These are phyloP conservation scores for Capsicum rhomboideum DNA, from an alignment of 257 asterid genomes.

Conservation along the genomic window DNA sequence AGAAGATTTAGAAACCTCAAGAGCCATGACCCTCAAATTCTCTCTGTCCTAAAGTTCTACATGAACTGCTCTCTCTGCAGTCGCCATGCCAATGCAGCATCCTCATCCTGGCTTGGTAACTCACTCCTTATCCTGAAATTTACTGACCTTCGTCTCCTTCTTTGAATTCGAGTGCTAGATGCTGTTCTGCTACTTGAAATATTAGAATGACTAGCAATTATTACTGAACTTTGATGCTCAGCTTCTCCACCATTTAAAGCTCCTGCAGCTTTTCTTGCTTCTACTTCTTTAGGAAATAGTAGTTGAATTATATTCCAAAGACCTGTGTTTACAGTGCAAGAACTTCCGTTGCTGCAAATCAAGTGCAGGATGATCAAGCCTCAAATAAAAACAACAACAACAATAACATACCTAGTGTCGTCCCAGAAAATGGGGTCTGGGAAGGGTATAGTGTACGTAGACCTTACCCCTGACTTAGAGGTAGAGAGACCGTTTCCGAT, in stretches of 20 bases:
- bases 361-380: not conserved
- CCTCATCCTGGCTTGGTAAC: conserved; percentile 25
- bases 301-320: not conserved
- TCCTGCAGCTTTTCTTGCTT: conserved; percentile 45
- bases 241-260: conserved; percentile 7
- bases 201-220: not conserved
- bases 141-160: conserved; percentile 4
- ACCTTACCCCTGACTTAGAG: too few relatives aligned
- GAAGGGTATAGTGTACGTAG: too few relatives aligned
- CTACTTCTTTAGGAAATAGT: conserved; percentile 39
- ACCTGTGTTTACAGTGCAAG: conserved; percentile 45
- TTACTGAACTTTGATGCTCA: not conserved
- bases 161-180: conserved; percentile 19
- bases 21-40: too few relatives aligned
- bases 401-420: too few relatives aligned
- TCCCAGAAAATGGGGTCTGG: too few relatives aligned
- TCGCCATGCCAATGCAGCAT: conserved; percentile 80
- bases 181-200: conserved; percentile 24
- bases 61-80: conserved; percentile 83
- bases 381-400: not conserved
- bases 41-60: conserved; percentile 42
- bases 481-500: too few relatives aligned
- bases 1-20: too few relatives aligned
- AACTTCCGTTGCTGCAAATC: conserved; percentile 56
- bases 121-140: not conserved